Conservation (phyloP, 192 early-diverging fungal genomes). For the Umbelopsis isabellina region DNA sequence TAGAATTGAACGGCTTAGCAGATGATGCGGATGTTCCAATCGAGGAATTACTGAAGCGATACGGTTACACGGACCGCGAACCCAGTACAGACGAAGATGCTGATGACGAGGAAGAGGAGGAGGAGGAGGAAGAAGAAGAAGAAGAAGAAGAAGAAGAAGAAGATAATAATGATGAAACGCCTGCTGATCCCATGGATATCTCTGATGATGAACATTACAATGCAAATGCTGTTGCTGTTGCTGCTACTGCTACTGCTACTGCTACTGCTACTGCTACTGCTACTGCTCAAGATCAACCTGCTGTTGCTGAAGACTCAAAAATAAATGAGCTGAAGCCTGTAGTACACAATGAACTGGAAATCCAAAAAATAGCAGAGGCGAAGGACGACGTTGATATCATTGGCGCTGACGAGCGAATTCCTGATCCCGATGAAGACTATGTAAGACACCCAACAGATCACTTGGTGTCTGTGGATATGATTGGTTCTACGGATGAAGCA, state of each 20-base stretch:
- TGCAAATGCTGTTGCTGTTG: neutral
- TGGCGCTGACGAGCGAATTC: constrained; percentile 37
- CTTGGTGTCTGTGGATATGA: constrained; percentile 1
- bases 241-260: no score
- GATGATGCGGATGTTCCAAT: constrained; percentile 31
- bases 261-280: neutral
- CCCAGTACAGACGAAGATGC: constrained; percentile 13
- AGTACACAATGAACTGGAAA: neutral
- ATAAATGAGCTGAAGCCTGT: neutral
- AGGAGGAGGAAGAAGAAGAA: constrained; percentile 30
- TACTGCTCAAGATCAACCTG: neutral
- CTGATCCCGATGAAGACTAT: constrained; percentile 26
- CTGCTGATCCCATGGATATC: neutral
- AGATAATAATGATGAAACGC: constrained; percentile 28
- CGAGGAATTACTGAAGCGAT: constrained; percentile 42
- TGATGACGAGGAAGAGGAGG: constrained; percentile 30
- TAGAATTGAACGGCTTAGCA: constrained; percentile 35
- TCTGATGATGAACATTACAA: constrained; percentile 22
- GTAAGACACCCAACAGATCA: constrained; percentile 15
- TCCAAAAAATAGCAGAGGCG: constrained; percentile 35
- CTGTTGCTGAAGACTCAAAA: neutral
- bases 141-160: constrained; percentile 23
- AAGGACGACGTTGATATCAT: constrained; percentile 34
- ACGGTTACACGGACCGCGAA: constrained; percentile 14
- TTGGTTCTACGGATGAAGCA: neutral